These are phyloP conservation scores for Wickerhamomyces bisporus DNA, from an alignment of 805 yeast species.

Conservation along the genomic window DNA sequence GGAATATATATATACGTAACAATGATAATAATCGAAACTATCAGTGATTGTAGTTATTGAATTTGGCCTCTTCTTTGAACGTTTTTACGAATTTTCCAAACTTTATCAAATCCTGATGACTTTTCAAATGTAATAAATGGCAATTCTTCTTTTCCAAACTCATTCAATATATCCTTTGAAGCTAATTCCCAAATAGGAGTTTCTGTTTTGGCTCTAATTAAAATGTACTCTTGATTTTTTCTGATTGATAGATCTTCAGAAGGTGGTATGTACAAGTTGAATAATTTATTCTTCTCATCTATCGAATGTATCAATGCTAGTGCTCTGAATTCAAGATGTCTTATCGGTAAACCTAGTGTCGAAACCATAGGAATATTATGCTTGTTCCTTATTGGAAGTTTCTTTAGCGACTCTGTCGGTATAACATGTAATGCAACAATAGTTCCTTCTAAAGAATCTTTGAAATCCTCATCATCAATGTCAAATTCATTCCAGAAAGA, in stretches of 20 bases:
- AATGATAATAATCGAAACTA: background rate
- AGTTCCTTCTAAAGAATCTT: slow-evolving; percentile 31
- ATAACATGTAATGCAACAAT: slow-evolving; percentile 28
- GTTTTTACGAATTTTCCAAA: slow-evolving; percentile 55
- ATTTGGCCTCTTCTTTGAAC: slow-evolving; percentile 42
- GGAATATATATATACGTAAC: background rate
- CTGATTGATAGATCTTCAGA: slow-evolving; percentile 13
- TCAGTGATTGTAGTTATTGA: slow-evolving; percentile 5
- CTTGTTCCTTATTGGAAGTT: slow-evolving; percentile 8
- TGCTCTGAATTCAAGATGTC: slow-evolving; percentile 35
- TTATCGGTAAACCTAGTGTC: slow-evolving; percentile 2
- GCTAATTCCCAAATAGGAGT: slow-evolving; percentile 53
- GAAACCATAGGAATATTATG: slow-evolving; percentile 11
- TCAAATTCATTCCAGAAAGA: slow-evolving; percentile 29
- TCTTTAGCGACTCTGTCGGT: slow-evolving; percentile 9
- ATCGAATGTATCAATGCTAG: slow-evolving; percentile 67
- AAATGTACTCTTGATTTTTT: slow-evolving; percentile 26
- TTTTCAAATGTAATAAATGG: slow-evolving; percentile 42
- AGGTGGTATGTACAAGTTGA: slow-evolving; percentile 56
- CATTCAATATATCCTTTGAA: slow-evolving; percentile 18
- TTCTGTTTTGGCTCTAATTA: slow-evolving; percentile 62
- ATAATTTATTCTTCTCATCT: slow-evolving; percentile 28
- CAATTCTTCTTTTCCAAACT: slow-evolving; percentile 18
- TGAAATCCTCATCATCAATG: slow-evolving; percentile 29
- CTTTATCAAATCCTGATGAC: slow-evolving; percentile 42